Evolutionary conservation across 192 early-diverging fungal species (phyloP), one percentile per base, ranked within the genome.

Genomic region (Gamsiella multidivaricata): DNA sequence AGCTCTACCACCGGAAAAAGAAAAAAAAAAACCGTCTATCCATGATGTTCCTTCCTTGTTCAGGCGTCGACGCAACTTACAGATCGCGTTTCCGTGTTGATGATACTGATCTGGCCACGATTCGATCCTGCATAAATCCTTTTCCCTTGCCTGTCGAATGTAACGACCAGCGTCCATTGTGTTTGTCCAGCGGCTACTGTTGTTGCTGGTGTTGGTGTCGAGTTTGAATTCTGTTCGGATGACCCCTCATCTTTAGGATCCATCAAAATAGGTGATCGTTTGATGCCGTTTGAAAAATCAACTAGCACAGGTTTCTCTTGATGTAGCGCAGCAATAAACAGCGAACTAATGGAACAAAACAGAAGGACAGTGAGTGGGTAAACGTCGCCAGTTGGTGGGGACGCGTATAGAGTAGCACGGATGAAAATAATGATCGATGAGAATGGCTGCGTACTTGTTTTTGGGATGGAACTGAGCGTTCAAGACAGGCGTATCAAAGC

Each of bases 391-490:
- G n/a, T n/a, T n/a, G n/a, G n/a, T n/a, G n/a, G n/a, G n/a, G n/a
- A n/a, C n/a, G n/a, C n/a, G n/a, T n/a, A n/a, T n/a, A n/a, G n/a
- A n/a, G n/a, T n/a, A n/a, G n/a, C n/a, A n/a, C n/a, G n/a, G n/a
- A n/a, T n/a, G n/a, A n/a, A n/a, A n/a, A n/a, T n/a, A n/a, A n/a
- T n/a, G n/a, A n/a, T n/a, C n/a, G n/a, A n/a, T n/a, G n/a, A n/a
- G n/a, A n/a, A n/a, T n/a, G n/a, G 10, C 14, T 43, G 41, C 68
- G 43, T 79, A 90, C 90, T 87, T 91, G 80, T 94, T 87, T 56
- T 86, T 88, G 17, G 96, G 94, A 69, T 96, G 93, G 74, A 96
- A 84, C 42, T 89, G 87, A 0, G 94, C 93, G 57, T 82, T 85
- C 18, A 89, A 67, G 10, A 96, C 83, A 1, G 91, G 85, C 0